Evolutionary conservation across 1,284 basidiomycete species (phyloP).

Genomic region (Meira nashicola): DNA sequence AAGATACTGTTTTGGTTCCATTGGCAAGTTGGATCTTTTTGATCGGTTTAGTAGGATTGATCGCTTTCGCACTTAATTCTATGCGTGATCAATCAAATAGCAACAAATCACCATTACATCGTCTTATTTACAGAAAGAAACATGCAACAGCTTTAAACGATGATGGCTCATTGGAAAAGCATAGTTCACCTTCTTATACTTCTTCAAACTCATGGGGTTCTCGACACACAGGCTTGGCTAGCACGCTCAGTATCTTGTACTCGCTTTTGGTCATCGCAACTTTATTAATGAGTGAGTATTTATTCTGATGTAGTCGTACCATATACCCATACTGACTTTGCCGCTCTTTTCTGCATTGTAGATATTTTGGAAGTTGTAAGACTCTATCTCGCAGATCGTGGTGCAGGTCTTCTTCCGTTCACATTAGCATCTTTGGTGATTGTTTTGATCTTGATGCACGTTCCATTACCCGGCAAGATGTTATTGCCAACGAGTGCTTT

Average conservation of each 20-base stretch:
- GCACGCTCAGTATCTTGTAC: slow-evolving; percentile 21
- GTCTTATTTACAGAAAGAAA: slow-evolving; percentile 19
- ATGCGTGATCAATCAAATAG: slow-evolving; percentile 1
- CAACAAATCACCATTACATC: slow-evolving; percentile 10
- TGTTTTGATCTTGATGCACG: slow-evolving; percentile 27
- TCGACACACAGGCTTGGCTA: slow-evolving; percentile 8
- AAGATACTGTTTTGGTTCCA: slow-evolving; percentile 33
- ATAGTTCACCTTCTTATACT: background rate
- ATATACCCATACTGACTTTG: slow-evolving; percentile 1
- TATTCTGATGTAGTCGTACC: slow-evolving; percentile 1
- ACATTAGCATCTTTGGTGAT: slow-evolving; percentile 29
- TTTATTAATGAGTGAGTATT: slow-evolving; percentile 34
- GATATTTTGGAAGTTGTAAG: slow-evolving; percentile 36
- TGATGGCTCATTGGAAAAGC: no score
- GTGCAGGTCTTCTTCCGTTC: slow-evolving; percentile 33
- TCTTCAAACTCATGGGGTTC: no score
- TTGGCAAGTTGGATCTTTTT: slow-evolving; percentile 31
- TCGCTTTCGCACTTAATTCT: slow-evolving; percentile 4
- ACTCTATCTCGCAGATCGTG: slow-evolving; percentile 33
- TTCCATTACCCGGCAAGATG: slow-evolving; percentile 8
- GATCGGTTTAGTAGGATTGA: slow-evolving; percentile 19
- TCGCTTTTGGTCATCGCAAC: slow-evolving; percentile 28
- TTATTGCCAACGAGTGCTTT: slow-evolving; percentile 14
- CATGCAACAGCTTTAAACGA: background rate
- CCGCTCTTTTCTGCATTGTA: slow-evolving; percentile 6